Evolutionary conservation across 306 rosid genomes (phyloP), one percentile per base, ranked within the genome.

Genomic region (Vicia villosa): DNA sequence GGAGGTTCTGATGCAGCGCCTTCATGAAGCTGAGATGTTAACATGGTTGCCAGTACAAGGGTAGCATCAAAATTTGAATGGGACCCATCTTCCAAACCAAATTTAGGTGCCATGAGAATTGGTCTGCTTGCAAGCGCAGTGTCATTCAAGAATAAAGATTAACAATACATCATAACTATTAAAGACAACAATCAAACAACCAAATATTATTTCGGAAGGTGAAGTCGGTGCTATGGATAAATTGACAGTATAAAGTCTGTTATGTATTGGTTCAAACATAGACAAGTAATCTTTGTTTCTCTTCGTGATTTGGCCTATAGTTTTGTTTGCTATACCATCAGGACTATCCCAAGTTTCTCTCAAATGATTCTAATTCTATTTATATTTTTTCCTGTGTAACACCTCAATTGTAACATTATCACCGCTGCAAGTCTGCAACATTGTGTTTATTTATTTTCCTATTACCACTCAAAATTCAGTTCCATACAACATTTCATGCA

Each of bases 1-100:
- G 86, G 88, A 79, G 87, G 91, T 81, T 86, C 89, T 70, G 85
- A 50, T 80, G 79, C 76, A 70, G 67, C 65, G 52, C 73, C 82
- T 72, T 77, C 90, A 45, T 71, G 88, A 62, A 89, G 92, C 78
- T 90, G 97, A 54, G 98, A 90, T 64, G 41, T 83, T 59, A 90
- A 86, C 98, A 94, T 94, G 74, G 97, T 90, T 56, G 98, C 98
- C 83, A 90, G 88, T 43, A 90, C 96, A 81, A 94, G 96, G 69
- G 98, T 83, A 47, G 90, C 96, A 74, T 90, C 97, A 80, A 90
- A 90, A 79, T 88, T 87, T 69, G 95, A 85, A 81, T 80, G 65
- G 60, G 97, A 82, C 8, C 85, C 90, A 70, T 90, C 96, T 69
- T 90, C 98, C 63, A 84, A 72, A 68, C 97, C 91, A 30, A 90